Percentiles rank a stretch among this genome's conserved stretches.
Conservation (phyloP, 169 alveolate species). For the Plasmodium relictum region DNA sequence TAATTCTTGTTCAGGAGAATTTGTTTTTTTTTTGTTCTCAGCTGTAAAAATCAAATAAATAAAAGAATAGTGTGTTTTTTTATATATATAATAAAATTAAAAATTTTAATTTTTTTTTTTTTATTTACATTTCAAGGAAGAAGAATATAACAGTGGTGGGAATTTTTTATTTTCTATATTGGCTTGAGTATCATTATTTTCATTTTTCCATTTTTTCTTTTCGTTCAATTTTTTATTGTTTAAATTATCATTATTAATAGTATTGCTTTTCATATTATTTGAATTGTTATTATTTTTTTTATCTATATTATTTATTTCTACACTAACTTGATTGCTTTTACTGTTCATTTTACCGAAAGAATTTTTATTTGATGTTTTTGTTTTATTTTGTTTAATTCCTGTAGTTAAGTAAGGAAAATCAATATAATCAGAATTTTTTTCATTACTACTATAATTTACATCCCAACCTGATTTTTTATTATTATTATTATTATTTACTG, state of each 20-base stretch:
- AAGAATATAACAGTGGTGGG: constrained; percentile 35
- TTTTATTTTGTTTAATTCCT: constrained; percentile 20
- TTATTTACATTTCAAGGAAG: constrained; percentile 26
- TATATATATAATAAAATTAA: constrained; percentile 8
- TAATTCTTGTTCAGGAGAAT: constrained; percentile 24
- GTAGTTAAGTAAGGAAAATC: constrained; percentile 52
- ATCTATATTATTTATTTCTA: neutral
- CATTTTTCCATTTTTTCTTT: constrained; percentile 55
- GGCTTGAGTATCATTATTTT: constrained; percentile 3
- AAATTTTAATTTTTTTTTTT: neutral
- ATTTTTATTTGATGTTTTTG: constrained; percentile 18
- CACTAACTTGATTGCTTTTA: neutral
- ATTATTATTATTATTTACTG: constrained; percentile 13
- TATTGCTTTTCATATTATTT: neutral
- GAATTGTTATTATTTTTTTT: constrained; percentile 1
- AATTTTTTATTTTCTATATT: constrained; percentile 31
- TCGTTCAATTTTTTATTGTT: constrained; percentile 15
- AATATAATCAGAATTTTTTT: constrained; percentile 40
- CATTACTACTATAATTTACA: constrained; percentile 9
- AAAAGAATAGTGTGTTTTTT: neutral
- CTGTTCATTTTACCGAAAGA: neutral
- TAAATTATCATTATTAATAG: neutral
- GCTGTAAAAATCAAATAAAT: constrained; percentile 8
- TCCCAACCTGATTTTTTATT: constrained; percentile 51
- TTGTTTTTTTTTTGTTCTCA: constrained; percentile 49